Evolutionary conservation across 441 rosid genomes (phyloP), one percentile per base, ranked within the genome.

Genomic region (Codiaeum variegatum): DNA sequence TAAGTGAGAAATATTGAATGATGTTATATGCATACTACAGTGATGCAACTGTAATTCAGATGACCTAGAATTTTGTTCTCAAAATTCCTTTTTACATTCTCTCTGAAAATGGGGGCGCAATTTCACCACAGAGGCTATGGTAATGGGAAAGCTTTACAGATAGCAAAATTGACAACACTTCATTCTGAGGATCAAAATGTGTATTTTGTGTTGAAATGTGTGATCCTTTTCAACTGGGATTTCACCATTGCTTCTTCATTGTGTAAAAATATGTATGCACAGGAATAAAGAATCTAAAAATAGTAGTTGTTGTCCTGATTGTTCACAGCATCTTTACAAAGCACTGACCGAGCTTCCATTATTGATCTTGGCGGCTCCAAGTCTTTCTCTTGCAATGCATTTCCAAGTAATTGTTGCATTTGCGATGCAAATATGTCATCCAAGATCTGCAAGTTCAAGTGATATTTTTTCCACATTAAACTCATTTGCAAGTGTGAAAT

Each of bases 341-440:
- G 88, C 83, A 92, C 86, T 0, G 96, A 89, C 13, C 89, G 84
- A 18, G 88, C 88, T 80, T 92, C 97, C 85, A 83, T 85, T 81
- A 92, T 82, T 0, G 94, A 89, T 56, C 87, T 84, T 1, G 97
- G 97, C 5, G 91, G 90, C 84, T 92, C 96, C 74, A 90, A 68
- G 75, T 89, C 91, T 72, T 86, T 90, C 0, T 80, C 81, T 72
- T 87, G 86, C 46, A 92, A 67, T 8, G 85, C 80, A 69, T 90
- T 88, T 71, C 96, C 97, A 40, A 88, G 89, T 69, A 89, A 71
- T 60, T 86, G 81, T 71, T 92, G 94, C 94, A 92, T 89, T 61
- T 85, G 87, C n/a, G 93, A 85, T n/a, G 78, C 86, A 46, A 90
- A 92, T 23, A 85, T 85, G 69, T 92, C 94, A 77, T 92, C 96